Conservation (phyloP, 164 flowering plant species). For the Liriodendron chinense region DNA sequence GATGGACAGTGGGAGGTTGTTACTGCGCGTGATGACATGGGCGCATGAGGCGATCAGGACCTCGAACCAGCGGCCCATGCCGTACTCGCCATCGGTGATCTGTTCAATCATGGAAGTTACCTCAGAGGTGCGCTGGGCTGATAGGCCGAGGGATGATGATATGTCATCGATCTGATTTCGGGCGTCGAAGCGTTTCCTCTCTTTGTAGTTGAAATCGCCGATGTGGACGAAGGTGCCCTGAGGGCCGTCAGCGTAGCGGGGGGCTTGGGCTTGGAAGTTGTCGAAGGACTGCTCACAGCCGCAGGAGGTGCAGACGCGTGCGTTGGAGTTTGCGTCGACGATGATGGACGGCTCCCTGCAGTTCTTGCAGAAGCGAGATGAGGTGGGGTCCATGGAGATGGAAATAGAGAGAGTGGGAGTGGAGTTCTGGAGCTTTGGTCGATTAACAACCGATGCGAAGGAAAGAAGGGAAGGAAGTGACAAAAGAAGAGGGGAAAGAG, state of each 20-base stretch:
- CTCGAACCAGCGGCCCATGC: slow-evolving; percentile 67
- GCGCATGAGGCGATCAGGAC: slow-evolving; percentile 69
- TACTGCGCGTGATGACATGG: slow-evolving; percentile 54
- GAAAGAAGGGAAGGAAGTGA: too few relatives aligned
- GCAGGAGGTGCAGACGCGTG: slow-evolving; percentile 45
- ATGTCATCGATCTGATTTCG: slow-evolving; percentile 44
- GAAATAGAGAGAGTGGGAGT: neutral
- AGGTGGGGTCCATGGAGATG: slow-evolving; percentile 10
- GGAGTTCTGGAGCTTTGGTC: too few relatives aligned
- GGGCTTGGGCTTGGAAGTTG: slow-evolving; percentile 36
- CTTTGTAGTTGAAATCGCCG: slow-evolving; percentile 35
- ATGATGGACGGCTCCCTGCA: slow-evolving; percentile 33
- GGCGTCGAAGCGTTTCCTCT: slow-evolving; percentile 54
- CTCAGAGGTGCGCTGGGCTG: slow-evolving; percentile 23
- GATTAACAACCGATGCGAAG: too few relatives aligned
- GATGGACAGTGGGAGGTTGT: slow-evolving; percentile 38
- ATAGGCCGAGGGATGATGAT: slow-evolving; percentile 27
- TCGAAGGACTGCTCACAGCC: slow-evolving; percentile 48
- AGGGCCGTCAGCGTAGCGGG: slow-evolving; percentile 37
- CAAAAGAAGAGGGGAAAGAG: too few relatives aligned
- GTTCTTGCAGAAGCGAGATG: slow-evolving; percentile 29
- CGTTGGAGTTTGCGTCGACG: slow-evolving; percentile 42
- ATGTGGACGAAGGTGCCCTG: slow-evolving; percentile 54
- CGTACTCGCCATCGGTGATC: slow-evolving; percentile 71
- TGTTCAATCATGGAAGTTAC: slow-evolving; percentile 41